Evolutionary conservation across 2,329 filamentous ascomycete genomes (phyloP).

Genomic region (Botryotinia narcissicola): DNA sequence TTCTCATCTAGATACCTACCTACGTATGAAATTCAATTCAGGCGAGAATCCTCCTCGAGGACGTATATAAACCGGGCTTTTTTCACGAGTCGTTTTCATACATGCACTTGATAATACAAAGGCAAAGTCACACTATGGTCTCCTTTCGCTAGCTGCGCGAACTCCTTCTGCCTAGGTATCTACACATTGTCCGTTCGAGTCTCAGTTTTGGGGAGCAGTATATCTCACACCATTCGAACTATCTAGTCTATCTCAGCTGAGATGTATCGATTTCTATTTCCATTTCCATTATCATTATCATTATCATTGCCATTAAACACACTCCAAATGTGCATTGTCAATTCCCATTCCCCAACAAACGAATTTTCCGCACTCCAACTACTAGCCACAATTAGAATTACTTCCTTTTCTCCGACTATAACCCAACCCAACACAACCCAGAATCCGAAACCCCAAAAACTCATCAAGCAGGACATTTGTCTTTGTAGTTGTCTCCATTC

Average conservation of each 20-base stretch:
- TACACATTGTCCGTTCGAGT: no score
- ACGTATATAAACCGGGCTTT: background rate
- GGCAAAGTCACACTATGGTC: no score
- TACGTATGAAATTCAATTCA: no score
- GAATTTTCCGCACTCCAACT: background rate
- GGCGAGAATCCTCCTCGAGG: background rate
- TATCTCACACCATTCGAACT: background rate
- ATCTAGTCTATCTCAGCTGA: background rate
- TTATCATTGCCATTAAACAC: no score
- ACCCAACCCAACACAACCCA: background rate
- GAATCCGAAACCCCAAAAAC: background rate
- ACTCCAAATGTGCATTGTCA: background rate
- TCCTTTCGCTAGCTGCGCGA: no score
- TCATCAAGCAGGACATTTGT: no score
- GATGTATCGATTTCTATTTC: no score
- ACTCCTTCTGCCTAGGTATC: no score
- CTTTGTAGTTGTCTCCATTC: no score
- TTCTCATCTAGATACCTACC: no score
- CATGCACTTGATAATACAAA: background rate
- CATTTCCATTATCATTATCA: background rate
- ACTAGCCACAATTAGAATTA: background rate
- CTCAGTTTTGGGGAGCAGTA: background rate
- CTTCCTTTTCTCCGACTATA: background rate
- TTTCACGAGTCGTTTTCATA: background rate
- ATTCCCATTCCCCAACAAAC: background rate